Conservation (phyloP, 2,329 filamentous ascomycete genomes). For the Trichophyton schoenleinii region DNA sequence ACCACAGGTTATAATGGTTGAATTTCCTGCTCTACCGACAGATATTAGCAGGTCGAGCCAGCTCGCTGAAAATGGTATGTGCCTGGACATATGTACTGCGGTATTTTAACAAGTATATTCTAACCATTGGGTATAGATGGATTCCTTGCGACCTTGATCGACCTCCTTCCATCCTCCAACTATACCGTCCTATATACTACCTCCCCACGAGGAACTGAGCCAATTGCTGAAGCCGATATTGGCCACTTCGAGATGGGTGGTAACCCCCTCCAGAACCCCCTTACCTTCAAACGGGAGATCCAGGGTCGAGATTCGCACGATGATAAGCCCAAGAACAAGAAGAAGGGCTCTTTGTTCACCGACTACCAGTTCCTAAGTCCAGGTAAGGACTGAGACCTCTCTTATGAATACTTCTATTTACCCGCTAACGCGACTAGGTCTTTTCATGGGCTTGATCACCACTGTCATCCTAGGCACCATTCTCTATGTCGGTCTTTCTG, state of each 20-base stretch:
- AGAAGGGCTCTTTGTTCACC: constrained; percentile 49
- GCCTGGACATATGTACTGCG: background rate
- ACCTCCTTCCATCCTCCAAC: constrained; percentile 36
- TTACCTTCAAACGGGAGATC: constrained; percentile 61
- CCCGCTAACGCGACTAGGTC: constrained; percentile 41
- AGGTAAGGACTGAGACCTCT: constrained; percentile 40
- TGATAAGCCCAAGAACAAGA: constrained; percentile 15
- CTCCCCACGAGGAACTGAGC: constrained; percentile 37
- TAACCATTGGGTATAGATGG: constrained; percentile 26
- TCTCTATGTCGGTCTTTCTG: constrained; percentile 63
- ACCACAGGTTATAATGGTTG: constrained; percentile 34
- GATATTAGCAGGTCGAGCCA: constrained; percentile 26
- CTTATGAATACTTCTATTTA: background rate
- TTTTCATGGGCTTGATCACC: constrained; percentile 76
- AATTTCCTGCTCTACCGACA: constrained; percentile 33
- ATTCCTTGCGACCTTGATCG: constrained; percentile 36
- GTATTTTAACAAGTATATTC: background rate
- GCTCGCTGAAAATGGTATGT: constrained; percentile 34
- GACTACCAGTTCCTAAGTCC: constrained; percentile 91
- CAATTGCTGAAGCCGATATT: constrained; percentile 16
- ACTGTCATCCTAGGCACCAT: constrained; percentile 62
- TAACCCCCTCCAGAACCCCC: constrained; percentile 39
- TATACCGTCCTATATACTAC: constrained; percentile 71
- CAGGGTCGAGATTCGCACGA: constrained; percentile 23
- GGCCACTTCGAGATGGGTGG: constrained; percentile 51